Conservation (phyloP, 345 rosid genomes). For the Rhizophora apiculata region DNA sequence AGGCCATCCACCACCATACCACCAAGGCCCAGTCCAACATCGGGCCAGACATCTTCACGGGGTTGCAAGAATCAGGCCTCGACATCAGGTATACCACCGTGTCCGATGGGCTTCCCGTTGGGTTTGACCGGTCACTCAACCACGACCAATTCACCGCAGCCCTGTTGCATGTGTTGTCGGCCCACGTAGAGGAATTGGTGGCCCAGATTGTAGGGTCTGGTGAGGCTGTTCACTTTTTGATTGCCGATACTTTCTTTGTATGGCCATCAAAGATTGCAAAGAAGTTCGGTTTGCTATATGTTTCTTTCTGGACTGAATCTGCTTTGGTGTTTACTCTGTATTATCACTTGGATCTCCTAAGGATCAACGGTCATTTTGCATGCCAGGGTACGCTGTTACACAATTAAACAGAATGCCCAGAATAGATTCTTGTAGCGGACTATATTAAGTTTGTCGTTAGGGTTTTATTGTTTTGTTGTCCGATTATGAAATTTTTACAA, state of each 20-base stretch:
- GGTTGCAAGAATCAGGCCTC: slow-evolving; percentile 51
- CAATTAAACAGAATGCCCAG: too few species aligned
- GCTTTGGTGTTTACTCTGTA: slow-evolving; percentile 65
- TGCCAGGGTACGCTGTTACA: slow-evolving; percentile 37
- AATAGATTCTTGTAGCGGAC: too few species aligned
- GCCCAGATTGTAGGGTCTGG: slow-evolving; percentile 33
- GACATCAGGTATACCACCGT: slow-evolving; percentile 68
- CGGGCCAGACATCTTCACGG: slow-evolving; percentile 45
- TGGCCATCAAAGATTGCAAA: slow-evolving; percentile 67
- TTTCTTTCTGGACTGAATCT: slow-evolving; percentile 86
- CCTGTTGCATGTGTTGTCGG: slow-evolving; percentile 50
- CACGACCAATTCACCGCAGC: slow-evolving; percentile 62
- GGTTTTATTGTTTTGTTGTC: neutral
- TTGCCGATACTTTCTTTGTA: slow-evolving; percentile 66
- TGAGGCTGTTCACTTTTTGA: slow-evolving; percentile 47
- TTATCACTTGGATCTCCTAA: slow-evolving; percentile 68
- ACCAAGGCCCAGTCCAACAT: slow-evolving; percentile 23
- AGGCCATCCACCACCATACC: slow-evolving; percentile 54
- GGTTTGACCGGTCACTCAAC: slow-evolving; percentile 66
- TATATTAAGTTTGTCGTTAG: too few species aligned
- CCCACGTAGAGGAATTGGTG: slow-evolving; percentile 59
- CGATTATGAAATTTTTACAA: neutral
- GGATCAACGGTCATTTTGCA: slow-evolving; percentile 64
- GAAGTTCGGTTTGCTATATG: slow-evolving; percentile 54
- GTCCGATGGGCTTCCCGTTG: slow-evolving; percentile 69